Evolutionary conservation across 2,329 filamentous ascomycete genomes (phyloP), one percentile per base, ranked within the genome.

Genomic region (Colletotrichum sp.): DNA sequence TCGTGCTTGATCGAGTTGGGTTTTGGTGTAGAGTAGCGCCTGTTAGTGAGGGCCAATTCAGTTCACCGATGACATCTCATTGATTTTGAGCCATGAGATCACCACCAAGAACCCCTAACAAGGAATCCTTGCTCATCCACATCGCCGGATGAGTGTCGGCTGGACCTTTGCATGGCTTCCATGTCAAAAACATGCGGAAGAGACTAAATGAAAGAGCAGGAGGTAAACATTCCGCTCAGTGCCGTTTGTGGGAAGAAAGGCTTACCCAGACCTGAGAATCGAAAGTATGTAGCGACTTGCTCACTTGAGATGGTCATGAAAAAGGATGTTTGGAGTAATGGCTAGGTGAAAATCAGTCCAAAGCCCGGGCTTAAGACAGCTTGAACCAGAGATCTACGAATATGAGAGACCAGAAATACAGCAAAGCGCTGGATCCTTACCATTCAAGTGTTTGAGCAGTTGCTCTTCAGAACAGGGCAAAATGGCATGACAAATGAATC

Each of bases 151-250:
- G 7, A 18, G 7, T 18, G 14, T 38, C 36, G 1, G 16, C 36
- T 5, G 7, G 36, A 38, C 36, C 36, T 18, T 18, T 38, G 36
- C 36, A 38, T 38, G 36, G 36, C 4, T 38, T 38, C 36, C 36
- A 18, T 38, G 14, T 9, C 0, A 5, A 7, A 38, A 38, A 1
- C 14, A 38, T 38, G 0, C 36, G 0, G 36, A 38, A 38, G 36
- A 38, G 36, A 0, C 0, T 9, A 4, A 18, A 38, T 38, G 16
- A 38, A 18, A 38, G 34, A 38, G 36, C 36, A 38, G 36, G 38
- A n/a, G 2, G 0, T n/a, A 1, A 43, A 43, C 4, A 43, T 10
- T n/a, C 1, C 38, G 9, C 18, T n/a, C 38, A n/a, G 0, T 10
- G 38, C 43, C n/a, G 4, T 48, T 10, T 0, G 10, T 7, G 43